phyloP scores from a whole-genome alignment of 768 basidiomycete species.

The Sporobolomyces roseus region DNA sequence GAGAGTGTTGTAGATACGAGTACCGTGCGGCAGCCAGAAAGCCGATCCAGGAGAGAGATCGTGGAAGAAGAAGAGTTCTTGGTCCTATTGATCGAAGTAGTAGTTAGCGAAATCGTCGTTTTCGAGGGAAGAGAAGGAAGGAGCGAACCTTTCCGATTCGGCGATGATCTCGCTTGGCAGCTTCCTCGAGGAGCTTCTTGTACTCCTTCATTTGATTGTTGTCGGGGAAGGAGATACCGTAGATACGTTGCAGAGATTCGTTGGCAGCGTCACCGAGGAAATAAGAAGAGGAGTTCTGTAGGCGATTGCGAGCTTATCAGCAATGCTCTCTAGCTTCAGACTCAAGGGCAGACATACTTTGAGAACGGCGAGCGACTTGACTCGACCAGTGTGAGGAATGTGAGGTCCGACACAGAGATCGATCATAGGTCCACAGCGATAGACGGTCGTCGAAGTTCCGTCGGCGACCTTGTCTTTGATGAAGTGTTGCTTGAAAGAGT shows the following conservation, averaged over 20 bases:
- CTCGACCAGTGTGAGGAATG: constrained; percentile 93
- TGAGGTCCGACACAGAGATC: constrained; percentile 97
- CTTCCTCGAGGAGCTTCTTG: constrained; percentile 92
- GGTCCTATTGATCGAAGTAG: constrained; percentile 58
- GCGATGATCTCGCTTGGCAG: constrained; percentile 94
- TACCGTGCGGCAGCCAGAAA: constrained; percentile 96
- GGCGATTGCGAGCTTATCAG: background rate
- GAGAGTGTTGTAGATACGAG: constrained; percentile 91
- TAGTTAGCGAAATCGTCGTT: background rate
- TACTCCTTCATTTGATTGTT: constrained; percentile 90
- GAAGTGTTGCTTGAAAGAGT: constrained; percentile 95
- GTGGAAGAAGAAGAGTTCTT: constrained; percentile 98
- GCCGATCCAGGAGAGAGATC: constrained; percentile 90
- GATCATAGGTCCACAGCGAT: constrained; percentile 97
- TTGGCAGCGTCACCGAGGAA: constrained; percentile 91
- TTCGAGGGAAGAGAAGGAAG: background rate
- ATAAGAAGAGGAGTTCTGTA: constrained; percentile 91
- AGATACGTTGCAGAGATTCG: constrained; percentile 91
- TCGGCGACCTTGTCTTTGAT: constrained; percentile 94
- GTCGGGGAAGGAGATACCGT: constrained; percentile 98
- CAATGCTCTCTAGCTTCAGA: background rate
- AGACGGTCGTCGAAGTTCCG: constrained; percentile 93
- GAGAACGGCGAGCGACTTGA: constrained; percentile 95
- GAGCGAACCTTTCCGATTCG: constrained; percentile 76
- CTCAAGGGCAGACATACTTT: constrained; percentile 58